Evolutionary conservation across 2,329 filamentous ascomycete species (phyloP).

Genomic region (Hymenoscyphus fructigenus): DNA sequence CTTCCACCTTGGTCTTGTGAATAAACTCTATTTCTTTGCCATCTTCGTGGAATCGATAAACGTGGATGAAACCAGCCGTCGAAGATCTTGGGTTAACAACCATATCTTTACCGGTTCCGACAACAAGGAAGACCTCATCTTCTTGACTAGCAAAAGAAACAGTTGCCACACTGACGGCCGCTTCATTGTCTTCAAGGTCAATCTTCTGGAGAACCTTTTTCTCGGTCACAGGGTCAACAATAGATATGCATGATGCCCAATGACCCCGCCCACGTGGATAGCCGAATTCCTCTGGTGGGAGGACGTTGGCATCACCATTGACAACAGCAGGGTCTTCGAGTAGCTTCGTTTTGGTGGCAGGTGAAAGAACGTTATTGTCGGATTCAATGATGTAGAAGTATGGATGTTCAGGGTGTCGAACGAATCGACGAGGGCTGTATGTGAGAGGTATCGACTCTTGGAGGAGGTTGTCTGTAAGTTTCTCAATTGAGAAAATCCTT

Average conservation of each 20-base stretch:
- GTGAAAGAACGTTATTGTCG: constrained; percentile 87
- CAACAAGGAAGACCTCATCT: constrained; percentile 85
- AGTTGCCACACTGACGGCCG: constrained; percentile 80
- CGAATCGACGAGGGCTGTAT: constrained; percentile 86
- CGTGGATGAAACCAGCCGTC: constrained; percentile 80
- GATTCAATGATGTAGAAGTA: constrained; percentile 93
- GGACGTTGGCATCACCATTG: constrained; percentile 68
- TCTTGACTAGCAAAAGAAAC: constrained; percentile 88
- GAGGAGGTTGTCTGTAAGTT: constrained; percentile 79
- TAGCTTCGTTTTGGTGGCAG: constrained; percentile 72
- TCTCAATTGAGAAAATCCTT: constrained; percentile 88
- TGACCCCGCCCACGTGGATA: constrained; percentile 79
- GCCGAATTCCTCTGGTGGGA: constrained; percentile 82
- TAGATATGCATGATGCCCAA: constrained; percentile 94
- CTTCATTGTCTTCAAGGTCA: constrained; percentile 86
- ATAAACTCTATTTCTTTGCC: constrained; percentile 91
- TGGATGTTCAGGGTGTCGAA: constrained; percentile 82
- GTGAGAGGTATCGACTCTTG: constrained; percentile 83
- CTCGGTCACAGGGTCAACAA: constrained; percentile 78
- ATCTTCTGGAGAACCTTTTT: constrained; percentile 75
- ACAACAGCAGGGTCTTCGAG: constrained; percentile 68
- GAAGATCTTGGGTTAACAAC: constrained; percentile 73
- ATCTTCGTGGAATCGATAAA: constrained; percentile 85
- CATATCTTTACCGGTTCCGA: constrained; percentile 93
- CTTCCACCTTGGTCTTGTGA: constrained; percentile 91